phyloP scores from a whole-genome alignment of 2,329 filamentous ascomycete species.

The Rutstroemia sp. region DNA sequence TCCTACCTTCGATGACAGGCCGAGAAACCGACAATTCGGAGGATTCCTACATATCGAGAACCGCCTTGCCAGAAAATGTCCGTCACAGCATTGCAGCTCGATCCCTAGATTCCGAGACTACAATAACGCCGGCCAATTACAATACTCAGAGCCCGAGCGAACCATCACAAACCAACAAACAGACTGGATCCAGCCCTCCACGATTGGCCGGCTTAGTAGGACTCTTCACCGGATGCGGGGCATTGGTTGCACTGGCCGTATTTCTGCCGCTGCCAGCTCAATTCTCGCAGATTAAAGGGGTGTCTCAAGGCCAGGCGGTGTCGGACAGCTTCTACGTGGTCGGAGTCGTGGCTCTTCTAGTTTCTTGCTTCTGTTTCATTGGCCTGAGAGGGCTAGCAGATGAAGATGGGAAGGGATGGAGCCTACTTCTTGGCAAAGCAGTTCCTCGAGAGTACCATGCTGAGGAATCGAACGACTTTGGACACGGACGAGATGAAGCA shows the following conservation, averaged over 20 bases:
- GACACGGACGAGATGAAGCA: neutral
- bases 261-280: slow-evolving; percentile 83
- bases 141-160: slow-evolving; percentile 9
- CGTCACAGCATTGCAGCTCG: slow-evolving; percentile 52
- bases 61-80: slow-evolving; percentile 22
- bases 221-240: slow-evolving; percentile 85
- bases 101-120: slow-evolving; percentile 66
- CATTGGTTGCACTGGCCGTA: slow-evolving; percentile 70
- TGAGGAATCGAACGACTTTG: neutral
- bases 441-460: slow-evolving; percentile 14
- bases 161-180: slow-evolving; percentile 12
- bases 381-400: slow-evolving; percentile 64
- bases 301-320: slow-evolving; percentile 67
- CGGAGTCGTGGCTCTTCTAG: slow-evolving; percentile 59
- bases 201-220: slow-evolving; percentile 84
- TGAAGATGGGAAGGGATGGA: slow-evolving; percentile 72
- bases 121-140: slow-evolving; percentile 62
- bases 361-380: slow-evolving; percentile 70
- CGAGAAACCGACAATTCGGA: slow-evolving; percentile 18
- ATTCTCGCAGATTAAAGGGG: slow-evolving; percentile 64
- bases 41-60: slow-evolving; percentile 13
- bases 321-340: slow-evolving; percentile 85
- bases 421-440: slow-evolving; percentile 41
- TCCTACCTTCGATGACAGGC: slow-evolving; percentile 66
- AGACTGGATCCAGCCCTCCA: slow-evolving; percentile 39